These are phyloP conservation scores for Aspergillus incahuasiensis DNA, from an alignment of 495 filamentous ascomycete genomes.

Conservation along the genomic window DNA sequence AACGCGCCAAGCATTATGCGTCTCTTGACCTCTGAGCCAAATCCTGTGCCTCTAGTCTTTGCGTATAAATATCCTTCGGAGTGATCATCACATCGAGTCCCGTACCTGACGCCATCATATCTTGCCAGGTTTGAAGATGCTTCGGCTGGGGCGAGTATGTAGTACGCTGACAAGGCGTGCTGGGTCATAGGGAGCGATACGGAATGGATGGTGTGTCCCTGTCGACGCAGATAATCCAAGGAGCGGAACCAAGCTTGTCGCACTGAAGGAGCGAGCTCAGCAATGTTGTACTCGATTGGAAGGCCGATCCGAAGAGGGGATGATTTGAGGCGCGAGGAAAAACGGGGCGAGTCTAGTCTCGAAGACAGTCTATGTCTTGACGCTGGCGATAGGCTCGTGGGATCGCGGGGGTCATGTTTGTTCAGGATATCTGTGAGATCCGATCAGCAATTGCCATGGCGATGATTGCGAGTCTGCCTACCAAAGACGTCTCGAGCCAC, in stretches of 20 bases:
- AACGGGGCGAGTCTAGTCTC: conserved; percentile 16
- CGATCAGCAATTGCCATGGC: conserved; percentile 1
- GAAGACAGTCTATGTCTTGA: conserved; percentile 46
- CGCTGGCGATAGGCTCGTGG: conserved; percentile 59
- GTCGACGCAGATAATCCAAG: conserved; percentile 49
- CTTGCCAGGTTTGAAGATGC: conserved; percentile 96
- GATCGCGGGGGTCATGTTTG: conserved; percentile 66
- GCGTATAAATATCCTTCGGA: conserved; percentile 64
- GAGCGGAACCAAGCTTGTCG: conserved; percentile 63
- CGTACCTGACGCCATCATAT: conserved; percentile 94
- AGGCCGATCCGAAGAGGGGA: conserved; percentile 60
- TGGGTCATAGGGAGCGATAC: conserved; percentile 82
- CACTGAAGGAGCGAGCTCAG: conserved; percentile 66
- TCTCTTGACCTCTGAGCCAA: conserved; percentile 80
- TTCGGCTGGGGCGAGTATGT: conserved; percentile 90
- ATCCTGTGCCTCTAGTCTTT: conserved; percentile 61
- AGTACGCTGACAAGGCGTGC: conserved; percentile 87
- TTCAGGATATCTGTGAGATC: conserved; percentile 41
- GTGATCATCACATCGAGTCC: conserved; percentile 43
- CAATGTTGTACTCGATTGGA: conserved; percentile 82
- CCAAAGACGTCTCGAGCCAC: conserved; percentile 53
- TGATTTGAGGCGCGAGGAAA: conserved; percentile 24
- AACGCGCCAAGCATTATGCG: conserved; percentile 89
- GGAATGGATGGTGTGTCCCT: conserved; percentile 64
- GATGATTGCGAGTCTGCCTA: conserved; percentile 19